Evolutionary conservation across 306 rosid genomes (phyloP), one percentile per base, ranked within the genome.

Genomic region (Begonia peltatifolia): DNA sequence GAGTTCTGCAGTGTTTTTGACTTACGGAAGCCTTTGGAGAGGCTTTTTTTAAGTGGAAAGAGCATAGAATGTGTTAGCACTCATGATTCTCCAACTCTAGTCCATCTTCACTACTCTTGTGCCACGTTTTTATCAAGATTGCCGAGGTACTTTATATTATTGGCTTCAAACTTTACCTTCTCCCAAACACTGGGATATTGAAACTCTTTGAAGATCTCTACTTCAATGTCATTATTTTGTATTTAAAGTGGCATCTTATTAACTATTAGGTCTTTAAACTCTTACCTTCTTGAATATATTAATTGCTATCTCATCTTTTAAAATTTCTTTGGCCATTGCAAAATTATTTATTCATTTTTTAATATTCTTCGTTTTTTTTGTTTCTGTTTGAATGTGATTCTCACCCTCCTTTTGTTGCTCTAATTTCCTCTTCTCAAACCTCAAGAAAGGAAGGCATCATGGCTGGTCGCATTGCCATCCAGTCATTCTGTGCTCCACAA

Each of bases 401-500:
- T 44, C 12, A 42, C 46, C 46, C 1, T 42, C 2, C 46, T 42
- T 44, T 44, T 44, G 48, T 10, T 44, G n/a, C n/a, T 12, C 48
- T 44, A 11, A 44, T 10, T n/a, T 44, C 14, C 48, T 44, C 48
- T 44, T 44, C 6, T 44, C 48, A 10, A n/a, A 10, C 58, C 8
- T 16, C 30, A 70, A 88, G 86, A 77, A 67, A 56, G 25, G 83
- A 68, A 49, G 63, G 76, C 61, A 63, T 46, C 65, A 57, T 57
- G 63, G 84, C 71, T 70, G 81, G 87, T 42, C 87, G 87, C 22
- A 66, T 84, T 76, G 89, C 95, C 48, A 76, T 89, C 65, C 97
- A 89, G 47, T 89, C 97, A 59, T 75, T 89, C 50, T 79, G 97
- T 65, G 79, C 95, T 58, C 95, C 93, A 58, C 95, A 84, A 55